phyloP scores from a whole-genome alignment of 495 filamentous ascomycete genomes.

The Pseudomonodictys pantanalensis region DNA sequence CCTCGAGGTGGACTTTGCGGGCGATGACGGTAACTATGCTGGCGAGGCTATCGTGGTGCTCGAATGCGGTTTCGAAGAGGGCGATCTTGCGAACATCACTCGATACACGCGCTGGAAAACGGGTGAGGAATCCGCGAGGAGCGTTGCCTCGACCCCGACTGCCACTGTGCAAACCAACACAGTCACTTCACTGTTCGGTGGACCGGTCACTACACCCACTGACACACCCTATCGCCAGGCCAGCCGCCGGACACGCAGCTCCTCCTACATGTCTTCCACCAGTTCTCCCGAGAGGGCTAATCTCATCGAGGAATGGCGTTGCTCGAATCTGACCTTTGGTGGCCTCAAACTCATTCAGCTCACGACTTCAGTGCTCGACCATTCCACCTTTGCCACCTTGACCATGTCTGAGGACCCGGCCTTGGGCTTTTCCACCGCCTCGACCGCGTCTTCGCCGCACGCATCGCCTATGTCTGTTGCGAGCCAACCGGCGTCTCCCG shows the following conservation, averaged over 20 bases:
- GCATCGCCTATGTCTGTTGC: conserved; percentile 56
- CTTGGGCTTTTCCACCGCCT: conserved; percentile 54
- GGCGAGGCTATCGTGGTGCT: conserved; percentile 77
- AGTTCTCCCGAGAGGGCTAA: conserved; percentile 30
- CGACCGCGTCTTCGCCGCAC: conserved; percentile 54
- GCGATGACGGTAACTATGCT: conserved; percentile 66
- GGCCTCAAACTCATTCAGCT: conserved; percentile 56
- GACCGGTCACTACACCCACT: conserved; percentile 12
- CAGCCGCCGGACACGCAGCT: conserved; percentile 20
- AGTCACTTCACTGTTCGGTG: conserved; percentile 45
- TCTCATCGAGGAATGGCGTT: conserved; percentile 58
- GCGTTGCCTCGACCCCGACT: background rate
- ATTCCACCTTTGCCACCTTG: conserved; percentile 66
- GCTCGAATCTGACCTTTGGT: conserved; percentile 56
- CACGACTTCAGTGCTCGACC: conserved; percentile 71
- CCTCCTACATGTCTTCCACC: conserved; percentile 20
- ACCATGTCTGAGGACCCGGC: conserved; percentile 75
- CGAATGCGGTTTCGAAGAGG: conserved; percentile 63
- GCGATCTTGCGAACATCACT: conserved; percentile 48
- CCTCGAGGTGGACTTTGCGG: conserved; percentile 85
- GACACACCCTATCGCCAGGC: background rate
- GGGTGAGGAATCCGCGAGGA: conserved; percentile 21
- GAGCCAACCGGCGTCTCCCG: conserved; percentile 42
- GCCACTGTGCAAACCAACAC: background rate
- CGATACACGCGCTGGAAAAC: conserved; percentile 51